Percentiles rank a stretch among this genome's conserved stretches.
phyloP scores from a whole-genome alignment of 2,329 filamentous ascomycete species.

The Talaromyces sp. region DNA sequence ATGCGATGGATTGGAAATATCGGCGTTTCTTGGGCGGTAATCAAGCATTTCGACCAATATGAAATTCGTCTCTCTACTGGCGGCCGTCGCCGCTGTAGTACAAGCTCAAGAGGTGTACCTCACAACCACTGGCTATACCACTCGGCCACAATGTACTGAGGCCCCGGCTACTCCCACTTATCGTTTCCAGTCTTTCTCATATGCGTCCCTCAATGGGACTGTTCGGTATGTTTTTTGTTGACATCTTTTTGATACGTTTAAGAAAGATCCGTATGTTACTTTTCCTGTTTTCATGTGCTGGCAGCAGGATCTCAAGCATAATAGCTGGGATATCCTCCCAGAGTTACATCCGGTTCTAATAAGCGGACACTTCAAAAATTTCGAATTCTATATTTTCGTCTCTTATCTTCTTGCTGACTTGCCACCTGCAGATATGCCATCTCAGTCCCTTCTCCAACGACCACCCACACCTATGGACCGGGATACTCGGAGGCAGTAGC shows the following conservation, averaged over 20 bases:
- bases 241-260: no score
- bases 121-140: slow-evolving; percentile 22
- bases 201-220: slow-evolving; percentile 28
- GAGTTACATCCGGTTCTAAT: no score
- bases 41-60: not conserved
- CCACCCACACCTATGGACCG: slow-evolving; percentile 27
- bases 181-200: slow-evolving; percentile 25
- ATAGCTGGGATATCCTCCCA: no score
- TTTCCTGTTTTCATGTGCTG: no score
- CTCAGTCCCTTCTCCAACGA: slow-evolving; percentile 27
- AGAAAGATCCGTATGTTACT: no score
- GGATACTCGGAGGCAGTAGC: slow-evolving; percentile 23
- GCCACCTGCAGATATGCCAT: slow-evolving; percentile 25
- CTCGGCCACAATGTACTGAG: slow-evolving; percentile 25
- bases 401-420: not conserved
- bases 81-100: not conserved
- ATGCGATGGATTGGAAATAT: no score
- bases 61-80: not conserved
- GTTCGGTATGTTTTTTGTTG: slow-evolving; percentile 19
- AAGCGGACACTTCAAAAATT: no score
- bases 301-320: no score
- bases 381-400: no score
- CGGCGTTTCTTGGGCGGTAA: no score
- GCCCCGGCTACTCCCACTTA: slow-evolving; percentile 19
- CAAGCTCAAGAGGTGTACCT: slow-evolving; percentile 24